A percentile compares a stretch with the other conserved stretches of the same genome.
These are phyloP conservation scores for Avicennia marina DNA, from an alignment of 257 asterid species.

Conservation along the genomic window DNA sequence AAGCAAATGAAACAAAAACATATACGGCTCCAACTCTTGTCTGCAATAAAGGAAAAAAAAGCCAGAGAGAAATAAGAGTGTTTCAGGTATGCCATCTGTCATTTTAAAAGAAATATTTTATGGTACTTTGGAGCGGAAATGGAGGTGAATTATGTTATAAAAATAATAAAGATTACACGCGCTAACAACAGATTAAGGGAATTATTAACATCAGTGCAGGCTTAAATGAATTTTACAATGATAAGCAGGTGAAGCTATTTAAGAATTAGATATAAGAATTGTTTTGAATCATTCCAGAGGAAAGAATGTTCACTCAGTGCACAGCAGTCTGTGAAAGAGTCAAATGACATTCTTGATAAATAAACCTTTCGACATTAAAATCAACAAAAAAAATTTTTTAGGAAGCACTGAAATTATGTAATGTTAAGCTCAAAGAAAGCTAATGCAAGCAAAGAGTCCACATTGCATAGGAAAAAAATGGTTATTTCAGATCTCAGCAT, in stretches of 20 bases:
- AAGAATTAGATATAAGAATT: not conserved
- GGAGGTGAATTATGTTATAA: no score
- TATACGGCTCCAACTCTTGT: conserved; percentile 85
- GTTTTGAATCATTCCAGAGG: not conserved
- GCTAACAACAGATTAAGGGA: no score
- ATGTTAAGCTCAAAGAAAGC: not conserved
- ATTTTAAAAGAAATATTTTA: not conserved
- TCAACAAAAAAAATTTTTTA: no score
- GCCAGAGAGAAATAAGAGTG: not conserved
- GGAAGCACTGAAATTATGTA: no score
- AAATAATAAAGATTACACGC: not conserved
- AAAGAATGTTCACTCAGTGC: no score
- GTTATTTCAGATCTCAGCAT: not conserved
- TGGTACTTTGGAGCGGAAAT: not conserved
- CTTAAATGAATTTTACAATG: no score
- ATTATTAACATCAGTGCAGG: no score
- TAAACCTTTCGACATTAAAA: no score
- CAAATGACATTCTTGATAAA: no score
- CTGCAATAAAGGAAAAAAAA: conserved; percentile 38
- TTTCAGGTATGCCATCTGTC: not conserved
- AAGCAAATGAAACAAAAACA: conserved; percentile 72
- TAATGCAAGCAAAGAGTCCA: no score
- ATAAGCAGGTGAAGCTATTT: not conserved
- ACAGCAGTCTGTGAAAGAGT: no score
- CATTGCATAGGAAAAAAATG: not conserved